Base-by-base conservation (phyloP, 305 asterid genomes). In the Caryopteris hybrid region DNA sequence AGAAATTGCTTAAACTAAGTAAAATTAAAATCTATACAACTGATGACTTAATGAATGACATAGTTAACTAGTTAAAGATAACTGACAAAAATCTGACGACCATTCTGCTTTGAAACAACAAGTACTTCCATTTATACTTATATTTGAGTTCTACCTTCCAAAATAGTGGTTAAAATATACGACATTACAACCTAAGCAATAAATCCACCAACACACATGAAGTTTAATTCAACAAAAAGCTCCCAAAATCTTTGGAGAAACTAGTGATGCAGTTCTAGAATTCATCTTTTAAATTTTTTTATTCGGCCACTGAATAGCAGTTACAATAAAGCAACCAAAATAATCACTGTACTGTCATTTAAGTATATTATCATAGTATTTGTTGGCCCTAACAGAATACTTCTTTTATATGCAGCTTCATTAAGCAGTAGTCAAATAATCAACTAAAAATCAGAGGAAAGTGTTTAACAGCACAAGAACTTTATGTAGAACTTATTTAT, bases 401-500 rank as follows among this genome's bases (percentile, higher is more conserved):
- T 36, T 36, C 12, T 43, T 33, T 31, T 11, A 46, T 6, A 38
- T 22, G 62, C 39, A 50, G 17, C 31, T 25, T 61, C 55, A 55
- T 8, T 11, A 38, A 59, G 62, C 56, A 66, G 17, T 20, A 45
- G 21, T 31, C 9, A 16, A 29, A 36, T 8, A 56, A 45, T 38
- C 2, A 34, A 12, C 62, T 11, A 10, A 8, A 47, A 61, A 41
- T 33, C 18, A 34, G 53, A 59, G 55, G 42, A 33, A 63, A 45
- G 6, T 11, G 31, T 8, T 8, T 13, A 38, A 60, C 45, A 6
- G 69, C 62, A 71, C 55, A 34, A 23, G 51, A 42, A 13, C 68
- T 42, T 25, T 51, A 70, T 29, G 20, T 10, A 11, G 56, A 72
- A 64, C 54, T 59, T 61, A 55, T 16, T 80, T 80, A 74, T 72